phyloP scores from a whole-genome alignment of 352 stramenopile genomes.

The Albugo laibachii region DNA sequence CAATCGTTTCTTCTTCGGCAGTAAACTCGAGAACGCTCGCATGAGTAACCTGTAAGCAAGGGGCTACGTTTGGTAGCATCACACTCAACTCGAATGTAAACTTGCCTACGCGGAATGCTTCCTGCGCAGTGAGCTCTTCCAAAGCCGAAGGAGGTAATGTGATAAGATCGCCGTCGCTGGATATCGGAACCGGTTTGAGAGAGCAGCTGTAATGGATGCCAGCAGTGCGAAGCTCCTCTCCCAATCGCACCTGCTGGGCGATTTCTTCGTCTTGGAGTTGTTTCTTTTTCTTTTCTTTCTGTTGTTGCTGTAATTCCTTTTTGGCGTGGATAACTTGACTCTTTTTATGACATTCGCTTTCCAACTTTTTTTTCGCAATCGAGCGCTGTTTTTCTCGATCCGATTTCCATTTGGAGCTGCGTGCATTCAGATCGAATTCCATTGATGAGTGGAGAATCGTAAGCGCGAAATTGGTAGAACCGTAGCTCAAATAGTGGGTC shows the following conservation, averaged over 20 bases:
- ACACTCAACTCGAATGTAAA: conserved; percentile 68
- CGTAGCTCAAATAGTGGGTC: no score
- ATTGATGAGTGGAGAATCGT: conserved; percentile 6
- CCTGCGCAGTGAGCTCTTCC: conserved; percentile 52
- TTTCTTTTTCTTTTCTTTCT: conserved; percentile 23
- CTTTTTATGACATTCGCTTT: conserved; percentile 32
- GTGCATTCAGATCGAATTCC: conserved; percentile 50
- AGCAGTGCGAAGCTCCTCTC: conserved; percentile 48
- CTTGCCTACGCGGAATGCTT: conserved; percentile 48
- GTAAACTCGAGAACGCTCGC: conserved; percentile 65
- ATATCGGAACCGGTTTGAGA: conserved; percentile 24
- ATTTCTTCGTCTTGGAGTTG: conserved; percentile 18
- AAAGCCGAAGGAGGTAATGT: conserved; percentile 51
- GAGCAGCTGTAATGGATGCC: conserved; percentile 39
- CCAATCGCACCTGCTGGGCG: conserved; percentile 24
- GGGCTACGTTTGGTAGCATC: neutral
- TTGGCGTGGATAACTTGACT: conserved; percentile 17
- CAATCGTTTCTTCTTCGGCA: conserved; percentile 51
- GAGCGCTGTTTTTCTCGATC: conserved; percentile 41
- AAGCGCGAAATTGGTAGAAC: no score
- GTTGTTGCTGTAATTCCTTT: conserved; percentile 19
- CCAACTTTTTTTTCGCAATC: conserved; percentile 26
- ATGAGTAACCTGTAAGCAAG: conserved; percentile 25
- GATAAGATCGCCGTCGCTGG: conserved; percentile 52
- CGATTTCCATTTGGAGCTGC: conserved; percentile 44